Conservation (phyloP, 768 basidiomycete species). For the Gloeopeniophorella convolvens region DNA sequence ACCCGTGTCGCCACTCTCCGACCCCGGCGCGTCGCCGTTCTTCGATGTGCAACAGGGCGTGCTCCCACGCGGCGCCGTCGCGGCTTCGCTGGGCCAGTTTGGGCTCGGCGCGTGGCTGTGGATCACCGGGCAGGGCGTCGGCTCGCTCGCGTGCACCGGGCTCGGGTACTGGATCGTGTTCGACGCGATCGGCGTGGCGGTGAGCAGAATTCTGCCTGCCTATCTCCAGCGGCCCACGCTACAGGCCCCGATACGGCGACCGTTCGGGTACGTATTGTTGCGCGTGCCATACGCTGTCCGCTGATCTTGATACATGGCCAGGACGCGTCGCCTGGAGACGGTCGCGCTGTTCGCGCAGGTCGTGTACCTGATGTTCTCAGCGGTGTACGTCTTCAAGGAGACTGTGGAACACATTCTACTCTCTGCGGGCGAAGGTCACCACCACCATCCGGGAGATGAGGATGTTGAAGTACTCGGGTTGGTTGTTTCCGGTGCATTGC, state of each 20-base stretch:
- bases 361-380: constrained; percentile 90
- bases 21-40: constrained; percentile 3
- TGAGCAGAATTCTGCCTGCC: constrained; percentile 40
- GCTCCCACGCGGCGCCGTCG: constrained; percentile 14
- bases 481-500: constrained; percentile 28
- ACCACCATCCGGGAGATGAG: constrained; percentile 64
- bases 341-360: constrained; percentile 81
- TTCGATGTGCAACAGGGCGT: constrained; percentile 8
- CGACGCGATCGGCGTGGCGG: constrained; percentile 75
- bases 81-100: constrained; percentile 39
- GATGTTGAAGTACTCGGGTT: constrained; percentile 36
- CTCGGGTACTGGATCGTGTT: constrained; percentile 97
- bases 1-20: constrained; percentile 2
- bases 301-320: constrained; percentile 27
- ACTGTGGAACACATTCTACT: constrained; percentile 88
- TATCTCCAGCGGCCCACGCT: constrained; percentile 35
- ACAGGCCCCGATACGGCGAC: constrained; percentile 31
- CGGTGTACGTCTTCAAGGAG: constrained; percentile 96
- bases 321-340: constrained; percentile 61
- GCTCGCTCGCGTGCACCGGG: constrained; percentile 82
- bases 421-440: constrained; percentile 57
- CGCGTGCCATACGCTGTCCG: background rate
- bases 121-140: constrained; percentile 84
- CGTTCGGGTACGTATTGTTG: constrained; percentile 53
- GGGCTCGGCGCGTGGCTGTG: constrained; percentile 70